Base-by-base conservation (phyloP, 257 asterid species). In the Ballota nigra region DNA sequence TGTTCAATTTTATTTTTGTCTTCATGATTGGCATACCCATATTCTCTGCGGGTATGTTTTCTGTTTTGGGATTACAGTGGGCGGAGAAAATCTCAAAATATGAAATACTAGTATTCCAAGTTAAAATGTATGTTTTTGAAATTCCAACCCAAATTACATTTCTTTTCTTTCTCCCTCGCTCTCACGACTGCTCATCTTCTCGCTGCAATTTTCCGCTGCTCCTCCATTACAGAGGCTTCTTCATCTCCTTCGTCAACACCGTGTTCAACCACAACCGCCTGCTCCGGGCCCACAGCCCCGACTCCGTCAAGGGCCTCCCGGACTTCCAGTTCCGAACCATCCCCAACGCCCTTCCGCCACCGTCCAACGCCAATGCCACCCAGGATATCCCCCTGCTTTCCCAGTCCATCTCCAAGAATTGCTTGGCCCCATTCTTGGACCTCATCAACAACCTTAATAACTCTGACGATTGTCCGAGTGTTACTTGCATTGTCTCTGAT, bases 231-330 rank as follows among this genome's bases (percentile, higher is more conserved):
- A 63, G 24, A 1, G 84, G 87, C 36, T 85, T 82, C 61, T 79
- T 78, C 85, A 78, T 85, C 62, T 82, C 89, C 8, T 80, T 82
- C 67, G 84, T 85, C 76, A 78, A 84, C 80, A 82, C 85, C 0
- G 85, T 82, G 31, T 84, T 74, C 86, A 84, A 82, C 71, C 82
- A 82, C 74, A 69, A 52, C 45, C 87, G 89, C 18, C 19, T 84
- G 0, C 18, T 84, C 6, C 65, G 77, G 1, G 51, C 89, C 57
- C 75, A 69, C 6, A 86, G 86, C 23, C 75, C 83, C 2, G 83
- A 79, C 10, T 62, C 83, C 40, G 77, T 82, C 0, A 61, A 60
- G 61, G 85, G 86, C 66, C 76, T 75, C 38, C 28, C 55, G 0
- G 83, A 77, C 33, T 84, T 84, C 68, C 78, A 74, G 66, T 84